A percentile compares a stretch with the other conserved stretches of the same genome.
Conservation (phyloP, 2,329 filamentous ascomycete species). For the Cytospora piceae region DNA sequence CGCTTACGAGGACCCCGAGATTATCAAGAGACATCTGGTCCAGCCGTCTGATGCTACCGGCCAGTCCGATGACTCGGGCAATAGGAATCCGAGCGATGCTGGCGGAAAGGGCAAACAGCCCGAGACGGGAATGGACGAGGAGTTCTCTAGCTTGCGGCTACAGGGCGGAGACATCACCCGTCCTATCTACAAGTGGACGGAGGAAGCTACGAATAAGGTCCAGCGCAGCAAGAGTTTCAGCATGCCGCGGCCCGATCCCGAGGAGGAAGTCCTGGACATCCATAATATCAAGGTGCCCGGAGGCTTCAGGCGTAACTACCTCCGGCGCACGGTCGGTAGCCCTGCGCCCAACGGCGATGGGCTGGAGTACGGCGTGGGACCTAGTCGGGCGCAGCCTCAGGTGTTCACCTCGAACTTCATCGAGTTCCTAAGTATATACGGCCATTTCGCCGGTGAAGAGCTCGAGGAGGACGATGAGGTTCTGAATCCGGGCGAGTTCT, state of each 20-base stretch:
- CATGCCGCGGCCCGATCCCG: conserved; percentile 74
- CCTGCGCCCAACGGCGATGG: conserved; percentile 50
- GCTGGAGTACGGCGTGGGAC: conserved; percentile 43
- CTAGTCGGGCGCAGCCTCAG: conserved; percentile 54
- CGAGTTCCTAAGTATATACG: conserved; percentile 93
- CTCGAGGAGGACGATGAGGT: conserved; percentile 96
- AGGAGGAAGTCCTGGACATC: conserved; percentile 82
- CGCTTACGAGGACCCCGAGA: conserved; percentile 85
- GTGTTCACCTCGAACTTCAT: conserved; percentile 91
- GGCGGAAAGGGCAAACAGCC: conserved; percentile 58
- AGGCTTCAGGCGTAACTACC: conserved; percentile 88
- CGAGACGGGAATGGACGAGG: conserved; percentile 62
- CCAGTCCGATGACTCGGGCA: conserved; percentile 51
- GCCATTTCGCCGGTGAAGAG: conserved; percentile 96
- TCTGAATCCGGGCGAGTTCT: conserved; percentile 86
- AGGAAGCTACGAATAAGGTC: conserved; percentile 75
- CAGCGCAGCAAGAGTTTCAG: conserved; percentile 89
- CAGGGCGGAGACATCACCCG: conserved; percentile 95
- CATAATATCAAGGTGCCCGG: conserved; percentile 90
- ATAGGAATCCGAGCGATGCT: conserved; percentile 43
- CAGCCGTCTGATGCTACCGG: conserved; percentile 60
- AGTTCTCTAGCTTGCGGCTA: conserved; percentile 90
- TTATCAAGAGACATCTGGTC: conserved; percentile 87
- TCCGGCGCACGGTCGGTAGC: conserved; percentile 75
- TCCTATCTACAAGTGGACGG: conserved; percentile 95